Percentiles rank a stretch among this genome's conserved stretches.
Evolutionary conservation across 306 rosid species (phyloP).

Genomic region (Carpinus viminea): DNA sequence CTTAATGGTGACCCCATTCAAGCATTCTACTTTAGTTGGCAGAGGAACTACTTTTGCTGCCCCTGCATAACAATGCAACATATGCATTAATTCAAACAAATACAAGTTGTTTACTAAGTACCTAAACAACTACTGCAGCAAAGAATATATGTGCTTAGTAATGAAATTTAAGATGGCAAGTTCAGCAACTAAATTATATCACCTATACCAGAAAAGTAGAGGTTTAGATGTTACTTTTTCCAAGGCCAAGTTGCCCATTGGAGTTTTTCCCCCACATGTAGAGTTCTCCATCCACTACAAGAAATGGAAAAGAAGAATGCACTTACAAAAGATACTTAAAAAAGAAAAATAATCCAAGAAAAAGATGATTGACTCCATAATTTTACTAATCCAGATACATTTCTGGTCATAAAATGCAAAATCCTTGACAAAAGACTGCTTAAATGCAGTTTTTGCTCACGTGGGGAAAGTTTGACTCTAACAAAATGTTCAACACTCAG

Average conservation of each 20-base stretch:
- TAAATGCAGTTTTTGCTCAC: background rate
- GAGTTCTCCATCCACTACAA: constrained; percentile 79
- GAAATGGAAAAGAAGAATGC: background rate
- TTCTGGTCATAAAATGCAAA: background rate
- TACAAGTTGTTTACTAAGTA: constrained; percentile 10
- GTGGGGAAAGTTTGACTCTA: background rate
- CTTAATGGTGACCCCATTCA: constrained; percentile 71
- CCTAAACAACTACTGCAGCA: constrained; percentile 19
- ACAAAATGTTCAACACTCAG: background rate
- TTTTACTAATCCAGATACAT: background rate
- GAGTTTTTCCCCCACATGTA: constrained; percentile 94
- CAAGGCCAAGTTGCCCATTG: constrained; percentile 91
- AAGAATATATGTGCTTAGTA: background rate
- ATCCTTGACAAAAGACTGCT: background rate
- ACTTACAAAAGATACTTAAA: background rate
- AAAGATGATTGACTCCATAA: background rate
- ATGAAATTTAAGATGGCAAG: constrained; percentile 10
- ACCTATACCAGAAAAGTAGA: constrained; percentile 22
- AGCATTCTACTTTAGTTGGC: constrained; percentile 84
- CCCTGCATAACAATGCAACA: constrained; percentile 47
- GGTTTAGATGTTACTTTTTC: constrained; percentile 69
- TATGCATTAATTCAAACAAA: constrained; percentile 21
- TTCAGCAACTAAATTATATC: background rate
- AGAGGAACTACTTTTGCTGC: constrained; percentile 55
- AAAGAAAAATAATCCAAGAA: background rate